Evolutionary conservation across 164 flowering plant genomes (phyloP).

Genomic region (Taxillus chinensis): DNA sequence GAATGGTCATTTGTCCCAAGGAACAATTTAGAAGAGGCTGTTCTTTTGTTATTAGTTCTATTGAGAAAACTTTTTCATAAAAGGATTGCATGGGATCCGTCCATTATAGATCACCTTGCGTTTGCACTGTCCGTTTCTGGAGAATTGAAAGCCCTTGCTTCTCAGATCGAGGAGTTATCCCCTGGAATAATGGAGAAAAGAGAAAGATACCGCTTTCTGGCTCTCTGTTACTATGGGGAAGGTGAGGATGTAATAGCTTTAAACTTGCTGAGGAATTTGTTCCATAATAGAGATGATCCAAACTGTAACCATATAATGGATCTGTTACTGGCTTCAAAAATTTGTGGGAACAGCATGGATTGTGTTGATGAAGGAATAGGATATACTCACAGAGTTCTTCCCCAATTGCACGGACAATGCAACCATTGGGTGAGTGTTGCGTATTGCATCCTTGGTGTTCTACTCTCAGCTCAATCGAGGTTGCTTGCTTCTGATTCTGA

Average conservation of each 20-base stretch:
- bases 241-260: constrained; percentile 54
- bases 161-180: constrained; percentile 57
- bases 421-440: constrained; percentile 35
- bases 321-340: constrained; percentile 68
- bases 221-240: constrained; percentile 76
- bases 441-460: constrained; percentile 46
- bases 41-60: constrained; percentile 60
- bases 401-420: constrained; percentile 31
- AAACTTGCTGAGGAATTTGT: constrained; percentile 49
- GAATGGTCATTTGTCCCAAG: constrained; percentile 74
- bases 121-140: constrained; percentile 75
- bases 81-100: constrained; percentile 68
- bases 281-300: constrained; percentile 38
- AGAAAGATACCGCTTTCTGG: constrained; percentile 45
- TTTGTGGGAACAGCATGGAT: constrained; percentile 39
- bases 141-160: constrained; percentile 40
- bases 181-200: constrained; percentile 45
- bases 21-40: constrained; percentile 86
- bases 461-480: constrained; percentile 47
- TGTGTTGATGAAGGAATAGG: constrained; percentile 52
- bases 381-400: constrained; percentile 32
- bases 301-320: constrained; percentile 34
- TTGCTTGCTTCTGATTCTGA: constrained; percentile 42
- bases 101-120: constrained; percentile 67
- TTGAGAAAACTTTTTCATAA: constrained; percentile 39